phyloP scores from a whole-genome alignment of 2,329 filamentous ascomycete species.

The Coniochaeta sp. region DNA sequence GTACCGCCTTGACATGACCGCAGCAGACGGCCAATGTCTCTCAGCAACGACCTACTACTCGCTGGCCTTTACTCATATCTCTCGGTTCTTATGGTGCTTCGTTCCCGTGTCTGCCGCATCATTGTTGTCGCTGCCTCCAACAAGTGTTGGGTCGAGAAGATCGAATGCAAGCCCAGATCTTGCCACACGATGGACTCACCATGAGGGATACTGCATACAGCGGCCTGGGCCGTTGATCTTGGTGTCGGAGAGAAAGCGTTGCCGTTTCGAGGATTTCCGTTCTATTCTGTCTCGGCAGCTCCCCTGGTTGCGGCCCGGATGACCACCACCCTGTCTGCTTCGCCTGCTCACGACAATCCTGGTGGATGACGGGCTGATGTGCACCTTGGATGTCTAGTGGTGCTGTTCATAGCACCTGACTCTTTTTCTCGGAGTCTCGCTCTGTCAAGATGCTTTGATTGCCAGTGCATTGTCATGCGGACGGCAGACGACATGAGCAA shows the following conservation, averaged over 20 bases:
- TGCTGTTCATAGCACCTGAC: background rate
- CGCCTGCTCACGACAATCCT: background rate
- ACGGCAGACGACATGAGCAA: no score
- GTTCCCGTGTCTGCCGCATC: no score
- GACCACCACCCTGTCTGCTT: background rate
- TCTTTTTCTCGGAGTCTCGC: no score
- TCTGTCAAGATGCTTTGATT: no score
- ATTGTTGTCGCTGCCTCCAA: background rate
- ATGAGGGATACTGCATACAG: background rate
- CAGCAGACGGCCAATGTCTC: background rate
- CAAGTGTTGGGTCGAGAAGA: background rate
- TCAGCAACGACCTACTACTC: background rate
- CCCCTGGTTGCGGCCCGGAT: background rate
- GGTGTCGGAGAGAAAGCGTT: background rate
- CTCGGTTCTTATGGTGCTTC: background rate
- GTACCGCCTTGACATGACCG: background rate
- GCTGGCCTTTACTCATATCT: background rate
- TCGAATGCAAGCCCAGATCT: no score
- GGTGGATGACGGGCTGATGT: background rate
- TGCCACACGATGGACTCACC: background rate
- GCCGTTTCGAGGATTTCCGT: background rate
- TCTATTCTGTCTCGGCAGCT: background rate
- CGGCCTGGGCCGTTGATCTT: background rate
- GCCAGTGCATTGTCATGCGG: no score
- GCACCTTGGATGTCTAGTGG: background rate